Base-by-base conservation (phyloP, 805 yeast species). In the Candida vaughaniae region DNA sequence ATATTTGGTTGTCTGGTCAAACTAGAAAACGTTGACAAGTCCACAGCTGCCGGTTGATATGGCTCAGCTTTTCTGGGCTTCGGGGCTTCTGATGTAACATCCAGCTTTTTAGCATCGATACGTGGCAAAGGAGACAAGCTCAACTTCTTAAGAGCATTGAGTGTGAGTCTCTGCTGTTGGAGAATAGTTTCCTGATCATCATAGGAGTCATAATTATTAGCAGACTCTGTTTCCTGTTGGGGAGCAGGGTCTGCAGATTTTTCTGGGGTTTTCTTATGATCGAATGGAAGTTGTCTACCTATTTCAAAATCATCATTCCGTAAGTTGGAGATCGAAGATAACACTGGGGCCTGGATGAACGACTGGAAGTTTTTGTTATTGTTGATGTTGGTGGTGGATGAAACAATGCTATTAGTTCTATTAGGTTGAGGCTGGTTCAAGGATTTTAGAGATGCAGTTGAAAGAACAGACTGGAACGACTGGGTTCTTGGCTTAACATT, bases 1-100 rank as follows among this genome's bases (percentile, higher is more conserved):
- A 31, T 10, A 35, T 60, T 60, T n/a, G 68, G 68, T 46, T 69
- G 74, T 31, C 73, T 51, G 8, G 74, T 69, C 33, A 69, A 55
- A 43, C 72, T 65, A 5, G 71, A 66, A 52, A 69, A 69, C 19
- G 67, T 52, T 19, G 68, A 60, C 35, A 69, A 60, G 39, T 69
- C 74, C 6, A 69, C 74, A 41, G 67, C 69, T 2, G 74, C 73
- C 1, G 74, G 74, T 41, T 64, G 64, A 46, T 68, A 69, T 2
- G 72, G 73, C 35, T 56, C 63, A 12, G 33, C 9, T 33, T 38
- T 39, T 33, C 38, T 33, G 17, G 35, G 28, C 20, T 31, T 38
- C 9, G 30, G 27, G 5, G 31, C 26, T 6, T 45, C 9, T 40
- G 18, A 29, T 33, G 36, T n/a, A n/a, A 7, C 16, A 11, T 12